Percentiles rank a stretch among this genome's conserved stretches.
Conservation (phyloP, 257 asterid genomes). For the Salvia rosmarinus region DNA sequence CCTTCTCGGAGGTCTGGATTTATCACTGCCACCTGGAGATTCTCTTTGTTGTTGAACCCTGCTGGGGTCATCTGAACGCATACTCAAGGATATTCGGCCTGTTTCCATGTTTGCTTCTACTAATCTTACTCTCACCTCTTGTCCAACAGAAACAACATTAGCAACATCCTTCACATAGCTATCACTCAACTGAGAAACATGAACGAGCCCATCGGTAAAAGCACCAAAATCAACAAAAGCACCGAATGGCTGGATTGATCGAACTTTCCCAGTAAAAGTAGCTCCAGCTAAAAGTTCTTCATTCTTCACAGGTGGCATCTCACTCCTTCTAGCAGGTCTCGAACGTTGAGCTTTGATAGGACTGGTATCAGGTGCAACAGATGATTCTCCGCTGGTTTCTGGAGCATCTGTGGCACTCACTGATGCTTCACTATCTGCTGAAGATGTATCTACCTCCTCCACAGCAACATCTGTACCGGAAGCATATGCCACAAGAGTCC, state of each 20-base stretch:
- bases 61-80: constrained; percentile 66
- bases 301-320: constrained; percentile 83
- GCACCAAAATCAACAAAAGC: constrained; percentile 99
- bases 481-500: constrained; percentile 48
- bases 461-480: constrained; percentile 76
- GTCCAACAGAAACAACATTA: constrained; percentile 80
- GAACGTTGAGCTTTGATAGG: constrained; percentile 56
- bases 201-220: constrained; percentile 94
- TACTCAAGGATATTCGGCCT: constrained; percentile 83
- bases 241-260: constrained; percentile 93
- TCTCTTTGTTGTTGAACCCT: constrained; percentile 57
- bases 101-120: constrained; percentile 77
- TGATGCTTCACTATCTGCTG: constrained; percentile 44
- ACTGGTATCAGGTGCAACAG: constrained; percentile 44
- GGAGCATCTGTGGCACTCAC: constrained; percentile 40
- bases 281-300: constrained; percentile 85
- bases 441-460: constrained; percentile 59
- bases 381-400: constrained; percentile 47
- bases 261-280: constrained; percentile 85
- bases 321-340: constrained; percentile 74
- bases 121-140: constrained; percentile 87
- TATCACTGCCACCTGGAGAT: constrained; percentile 46
- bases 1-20: constrained; percentile 69
- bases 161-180: constrained; percentile 87
- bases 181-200: constrained; percentile 83